Evolutionary conservation across 1,284 basidiomycete species (phyloP).

Genomic region (Trametes sp.): DNA sequence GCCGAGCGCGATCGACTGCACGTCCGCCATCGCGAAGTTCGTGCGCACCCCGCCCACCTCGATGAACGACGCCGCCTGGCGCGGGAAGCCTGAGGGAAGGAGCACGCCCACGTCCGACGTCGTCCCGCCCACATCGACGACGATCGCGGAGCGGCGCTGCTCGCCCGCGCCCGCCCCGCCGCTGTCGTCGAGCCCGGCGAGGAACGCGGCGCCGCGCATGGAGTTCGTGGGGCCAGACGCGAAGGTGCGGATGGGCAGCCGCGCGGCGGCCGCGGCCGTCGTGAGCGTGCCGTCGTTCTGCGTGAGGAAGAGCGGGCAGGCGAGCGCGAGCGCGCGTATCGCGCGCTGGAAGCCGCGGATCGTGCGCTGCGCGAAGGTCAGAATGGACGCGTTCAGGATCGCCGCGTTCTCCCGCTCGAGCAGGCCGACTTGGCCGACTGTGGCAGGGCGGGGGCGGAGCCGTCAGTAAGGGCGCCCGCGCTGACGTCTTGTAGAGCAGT

Average conservation of each 20-base stretch:
- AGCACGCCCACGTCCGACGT: slow-evolving; percentile 61
- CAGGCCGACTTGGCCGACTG: slow-evolving; percentile 63
- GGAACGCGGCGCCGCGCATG: slow-evolving; percentile 65
- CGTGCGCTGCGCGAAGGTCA: slow-evolving; percentile 57
- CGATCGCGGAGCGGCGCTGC: slow-evolving; percentile 53
- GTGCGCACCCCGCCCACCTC: slow-evolving; percentile 51
- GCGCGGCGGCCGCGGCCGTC: slow-evolving; percentile 55
- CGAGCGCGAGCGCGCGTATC: slow-evolving; percentile 52
- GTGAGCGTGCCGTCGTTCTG: slow-evolving; percentile 68
- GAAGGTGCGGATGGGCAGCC: slow-evolving; percentile 69
- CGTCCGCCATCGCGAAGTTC: slow-evolving; percentile 59
- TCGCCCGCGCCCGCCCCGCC: slow-evolving; percentile 14
- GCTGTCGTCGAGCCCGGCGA: slow-evolving; percentile 51
- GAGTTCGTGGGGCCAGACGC: slow-evolving; percentile 68
- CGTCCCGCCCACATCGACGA: slow-evolving; percentile 66
- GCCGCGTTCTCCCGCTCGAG: slow-evolving; percentile 69
- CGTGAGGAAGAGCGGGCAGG: slow-evolving; percentile 63
- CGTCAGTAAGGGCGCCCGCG: slow-evolving; percentile 14
- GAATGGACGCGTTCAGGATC: slow-evolving; percentile 67
- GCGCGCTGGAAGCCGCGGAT: slow-evolving; percentile 59
- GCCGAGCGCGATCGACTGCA: slow-evolving; percentile 61
- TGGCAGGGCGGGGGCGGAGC: slow-evolving; percentile 7
- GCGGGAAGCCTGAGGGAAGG: slow-evolving; percentile 58
- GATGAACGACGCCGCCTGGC: slow-evolving; percentile 58
- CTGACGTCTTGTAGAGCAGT: not conserved